These are phyloP conservation scores for Passalora sequoiae DNA, from an alignment of 2,329 filamentous ascomycete species.

Conservation along the genomic window DNA sequence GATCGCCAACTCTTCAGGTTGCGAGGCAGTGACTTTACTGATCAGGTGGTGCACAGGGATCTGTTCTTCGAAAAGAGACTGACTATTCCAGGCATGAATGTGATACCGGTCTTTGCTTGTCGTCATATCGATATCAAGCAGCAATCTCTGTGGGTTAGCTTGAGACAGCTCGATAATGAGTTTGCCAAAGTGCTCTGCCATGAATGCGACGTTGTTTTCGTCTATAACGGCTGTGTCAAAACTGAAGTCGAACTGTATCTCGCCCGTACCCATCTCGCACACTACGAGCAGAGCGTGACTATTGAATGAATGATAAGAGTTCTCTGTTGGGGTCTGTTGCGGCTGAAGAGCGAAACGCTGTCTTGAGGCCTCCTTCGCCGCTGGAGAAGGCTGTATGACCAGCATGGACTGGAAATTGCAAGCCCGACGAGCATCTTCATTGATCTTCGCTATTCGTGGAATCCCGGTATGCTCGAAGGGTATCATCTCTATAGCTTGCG, in stretches of 20 bases:
- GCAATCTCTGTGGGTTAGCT: not conserved
- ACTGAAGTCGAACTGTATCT: not conserved
- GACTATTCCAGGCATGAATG: not conserved
- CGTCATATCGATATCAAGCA: not conserved
- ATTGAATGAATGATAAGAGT: not conserved
- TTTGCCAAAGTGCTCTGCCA: not conserved
- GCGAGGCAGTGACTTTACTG: not conserved
- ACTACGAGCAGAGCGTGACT: not conserved
- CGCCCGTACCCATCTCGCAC: not conserved
- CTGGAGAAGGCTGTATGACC: conserved; percentile 43
- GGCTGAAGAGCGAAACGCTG: not conserved
- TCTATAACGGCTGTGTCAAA: not conserved
- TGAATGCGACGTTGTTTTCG: not conserved
- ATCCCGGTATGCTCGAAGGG: conserved; percentile 13
- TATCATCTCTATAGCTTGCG: conserved; percentile 12
- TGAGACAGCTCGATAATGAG: not conserved
- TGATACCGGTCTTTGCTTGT: not conserved
- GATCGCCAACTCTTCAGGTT: conserved; percentile 4
- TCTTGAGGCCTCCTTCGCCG: not conserved
- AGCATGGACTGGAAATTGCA: conserved; percentile 55
- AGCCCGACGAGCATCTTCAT: conserved; percentile 29
- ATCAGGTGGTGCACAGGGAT: conserved; percentile 6
- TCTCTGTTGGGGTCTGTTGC: not conserved
- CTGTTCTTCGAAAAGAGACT: not conserved
- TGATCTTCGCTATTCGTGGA: conserved; percentile 1